Evolutionary conservation across 1,139 yeast species (phyloP), one percentile per base, ranked within the genome.

Genomic region (Hanseniaspora uvarum): DNA sequence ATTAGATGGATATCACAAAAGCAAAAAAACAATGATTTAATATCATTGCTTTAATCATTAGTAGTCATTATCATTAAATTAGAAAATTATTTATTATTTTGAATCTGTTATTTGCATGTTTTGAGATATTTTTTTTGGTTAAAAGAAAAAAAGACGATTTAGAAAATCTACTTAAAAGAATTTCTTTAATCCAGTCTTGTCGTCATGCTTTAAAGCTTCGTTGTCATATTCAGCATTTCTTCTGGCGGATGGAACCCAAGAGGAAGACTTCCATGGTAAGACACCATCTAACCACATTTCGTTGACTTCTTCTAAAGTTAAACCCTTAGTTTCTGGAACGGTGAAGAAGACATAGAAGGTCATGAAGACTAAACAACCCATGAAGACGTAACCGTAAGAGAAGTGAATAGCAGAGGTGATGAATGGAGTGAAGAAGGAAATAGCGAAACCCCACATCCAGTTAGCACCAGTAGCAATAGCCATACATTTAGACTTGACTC

Each of bases 391-490:
- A 62, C 92, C 89, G 67, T 81, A 83, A 73, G 79, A 72, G 68
- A 77, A 76, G 63, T 72, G 72, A 60, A 77, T 77, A 49, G 73
- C 74, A 56, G 63, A 63, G 47, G 83, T 79, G 61, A 83, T 80
- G 69, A 80, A 80, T 58, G 88, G 86, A 57, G 88, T 82, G 72
- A 80, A 81, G 75, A 82, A 81, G 14, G 85, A 77, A 65, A 83
- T 81, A 62, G 81, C 73, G 78, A 83, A 84, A 65, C 86, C 86
- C 81, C 82, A 80, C 53, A 81, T 57, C 92, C 92, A 85, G 72
- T 83, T 83, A 55, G 83, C 76, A 56, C 83, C 83, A 41, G 79
- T 73, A 52, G 89, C 84, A 59, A 84, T 70, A 58, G 86, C 80
- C 81, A 84, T 82, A 60, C 83, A 86, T 72, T 83, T 83, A 47